A percentile compares a stretch with the other conserved stretches of the same genome.
Conservation (phyloP, 2,329 filamentous ascomycete species). For the Orbilia blumenaviensis region DNA sequence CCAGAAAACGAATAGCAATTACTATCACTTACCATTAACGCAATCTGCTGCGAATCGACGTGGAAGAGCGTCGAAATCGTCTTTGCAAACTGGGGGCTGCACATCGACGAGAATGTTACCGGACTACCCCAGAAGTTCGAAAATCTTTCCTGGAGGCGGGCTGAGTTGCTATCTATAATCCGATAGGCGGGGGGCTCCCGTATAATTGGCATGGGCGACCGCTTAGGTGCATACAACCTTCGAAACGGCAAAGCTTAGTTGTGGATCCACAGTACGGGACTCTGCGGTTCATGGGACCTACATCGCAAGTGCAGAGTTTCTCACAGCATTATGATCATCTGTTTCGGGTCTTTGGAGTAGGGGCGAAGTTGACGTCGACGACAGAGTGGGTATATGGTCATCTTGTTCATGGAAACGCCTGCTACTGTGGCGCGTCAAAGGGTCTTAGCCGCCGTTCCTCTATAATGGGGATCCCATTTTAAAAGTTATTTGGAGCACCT, state of each 20-base stretch:
- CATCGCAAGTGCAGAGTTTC: conserved; percentile 42
- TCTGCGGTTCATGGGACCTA: conserved; percentile 47
- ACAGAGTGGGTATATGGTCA: conserved; percentile 36
- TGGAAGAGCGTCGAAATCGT: conserved; percentile 47
- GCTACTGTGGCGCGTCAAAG: conserved; percentile 26
- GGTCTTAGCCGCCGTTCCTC: conserved; percentile 31
- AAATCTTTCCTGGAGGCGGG: conserved; percentile 50
- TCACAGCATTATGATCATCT: conserved; percentile 36
- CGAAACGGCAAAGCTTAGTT: conserved; percentile 32
- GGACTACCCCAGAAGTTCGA: conserved; percentile 49
- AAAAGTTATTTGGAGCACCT: conserved; percentile 34
- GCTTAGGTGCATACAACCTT: conserved; percentile 25
- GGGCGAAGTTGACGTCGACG: conserved; percentile 37
- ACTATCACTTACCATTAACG: conserved; percentile 45
- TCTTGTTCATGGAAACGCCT: conserved; percentile 48
- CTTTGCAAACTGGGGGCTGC: conserved; percentile 40
- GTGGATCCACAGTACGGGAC: conserved; percentile 41
- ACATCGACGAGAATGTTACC: conserved; percentile 46
- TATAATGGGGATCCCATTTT: conserved; percentile 14
- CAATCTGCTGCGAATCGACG: conserved; percentile 50
- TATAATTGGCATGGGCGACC: conserved; percentile 36
- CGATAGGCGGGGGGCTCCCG: conserved; percentile 47
- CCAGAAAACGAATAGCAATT: neutral
- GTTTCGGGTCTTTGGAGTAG: conserved; percentile 16
- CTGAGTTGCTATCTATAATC: conserved; percentile 40